Evolutionary conservation across 768 basidiomycete genomes (phyloP).

Genomic region (Rhizopogon rudus): DNA sequence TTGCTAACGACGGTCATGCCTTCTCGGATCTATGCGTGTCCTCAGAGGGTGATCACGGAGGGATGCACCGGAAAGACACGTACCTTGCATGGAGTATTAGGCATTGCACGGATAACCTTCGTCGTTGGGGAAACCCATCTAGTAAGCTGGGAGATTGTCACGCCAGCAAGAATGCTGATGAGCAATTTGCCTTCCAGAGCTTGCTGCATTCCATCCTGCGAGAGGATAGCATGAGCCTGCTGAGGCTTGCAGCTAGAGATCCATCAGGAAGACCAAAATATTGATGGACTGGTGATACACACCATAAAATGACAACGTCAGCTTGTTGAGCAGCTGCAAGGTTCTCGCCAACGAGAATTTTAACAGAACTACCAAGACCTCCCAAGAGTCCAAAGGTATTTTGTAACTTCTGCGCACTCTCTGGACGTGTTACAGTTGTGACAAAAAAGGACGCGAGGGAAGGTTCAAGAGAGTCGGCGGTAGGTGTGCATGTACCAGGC

Average conservation of each 20-base stretch:
- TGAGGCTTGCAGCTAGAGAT: constrained; percentile 86
- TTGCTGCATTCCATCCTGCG: constrained; percentile 69
- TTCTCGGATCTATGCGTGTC: constrained; percentile 76
- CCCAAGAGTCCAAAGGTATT: constrained; percentile 56
- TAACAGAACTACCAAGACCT: constrained; percentile 57
- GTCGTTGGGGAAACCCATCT: constrained; percentile 74
- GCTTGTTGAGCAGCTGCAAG: constrained; percentile 64
- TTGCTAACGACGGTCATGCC: constrained; percentile 95
- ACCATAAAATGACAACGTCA: constrained; percentile 91
- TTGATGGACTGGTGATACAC: constrained; percentile 16
- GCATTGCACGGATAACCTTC: constrained; percentile 93
- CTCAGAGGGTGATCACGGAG: not conserved
- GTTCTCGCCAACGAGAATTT: constrained; percentile 69
- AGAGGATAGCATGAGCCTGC: constrained; percentile 69
- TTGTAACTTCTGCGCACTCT: constrained; percentile 65
- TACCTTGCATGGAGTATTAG: constrained; percentile 96
- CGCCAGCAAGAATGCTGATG: constrained; percentile 97
- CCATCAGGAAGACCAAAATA: not conserved
- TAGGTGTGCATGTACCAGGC: constrained; percentile 72
- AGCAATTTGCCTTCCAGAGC: constrained; percentile 88
- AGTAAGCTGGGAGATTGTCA: constrained; percentile 78
- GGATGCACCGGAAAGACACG: constrained; percentile 12
- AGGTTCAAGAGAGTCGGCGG: constrained; percentile 47
- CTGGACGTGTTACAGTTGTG: constrained; percentile 80
- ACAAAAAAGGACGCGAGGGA: constrained; percentile 76